phyloP scores from a whole-genome alignment of 1,139 yeast species.

The Cylindricascospora bacillispora region DNA sequence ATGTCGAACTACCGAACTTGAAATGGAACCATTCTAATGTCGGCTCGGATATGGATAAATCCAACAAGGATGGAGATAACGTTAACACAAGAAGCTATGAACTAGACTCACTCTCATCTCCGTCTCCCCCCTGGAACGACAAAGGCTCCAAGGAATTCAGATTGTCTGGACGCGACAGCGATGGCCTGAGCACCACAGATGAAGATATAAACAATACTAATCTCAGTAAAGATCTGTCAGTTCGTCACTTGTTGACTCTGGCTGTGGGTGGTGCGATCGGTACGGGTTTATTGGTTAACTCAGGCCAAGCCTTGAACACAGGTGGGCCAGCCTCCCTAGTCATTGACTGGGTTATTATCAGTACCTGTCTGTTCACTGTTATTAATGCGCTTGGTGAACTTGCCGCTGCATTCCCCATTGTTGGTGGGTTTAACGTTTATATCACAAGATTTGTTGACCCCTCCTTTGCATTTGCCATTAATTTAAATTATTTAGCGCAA shows the following conservation, averaged over 20 bases:
- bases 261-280: constrained; percentile 87
- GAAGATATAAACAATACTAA: constrained; percentile 7
- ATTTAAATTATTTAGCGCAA: constrained; percentile 56
- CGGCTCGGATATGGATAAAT: no score
- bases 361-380: constrained; percentile 46
- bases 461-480: constrained; percentile 66
- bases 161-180: no score
- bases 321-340: constrained; percentile 64
- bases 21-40: no score
- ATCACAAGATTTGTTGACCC: constrained; percentile 55
- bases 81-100: no score
- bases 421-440: constrained; percentile 61
- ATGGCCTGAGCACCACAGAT: background rate
- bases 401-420: constrained; percentile 52
- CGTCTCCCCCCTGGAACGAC: no score
- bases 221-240: constrained; percentile 40
- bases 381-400: constrained; percentile 61
- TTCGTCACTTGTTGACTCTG: constrained; percentile 62
- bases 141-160: no score
- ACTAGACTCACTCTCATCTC: no score
- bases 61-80: no score
- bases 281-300: constrained; percentile 48
- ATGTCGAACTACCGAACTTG: no score
- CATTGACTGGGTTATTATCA: constrained; percentile 40
- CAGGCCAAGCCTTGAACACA: constrained; percentile 46